Evolutionary conservation across 805 yeast species (phyloP).

Genomic region (Myxozyma udenii): DNA sequence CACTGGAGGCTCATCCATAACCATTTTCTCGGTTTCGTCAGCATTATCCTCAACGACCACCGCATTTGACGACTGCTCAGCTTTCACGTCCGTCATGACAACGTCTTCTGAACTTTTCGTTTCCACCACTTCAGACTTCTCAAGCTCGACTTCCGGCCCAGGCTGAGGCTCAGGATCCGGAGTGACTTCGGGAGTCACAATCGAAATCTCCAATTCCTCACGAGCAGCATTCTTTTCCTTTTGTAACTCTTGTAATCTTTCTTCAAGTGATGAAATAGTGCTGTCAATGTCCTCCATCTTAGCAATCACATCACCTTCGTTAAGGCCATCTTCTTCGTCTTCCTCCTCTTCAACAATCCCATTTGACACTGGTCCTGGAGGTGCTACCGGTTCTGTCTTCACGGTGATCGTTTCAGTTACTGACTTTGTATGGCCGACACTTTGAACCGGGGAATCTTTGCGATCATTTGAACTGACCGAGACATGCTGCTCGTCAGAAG

Average conservation of each 20-base stretch:
- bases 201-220: background rate
- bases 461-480: no score
- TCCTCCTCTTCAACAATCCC: conserved; percentile 24
- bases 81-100: background rate
- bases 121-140: background rate
- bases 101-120: background rate
- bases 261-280: conserved; percentile 9
- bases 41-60: no score
- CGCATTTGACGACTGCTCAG: background rate
- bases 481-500: no score
- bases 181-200: conserved; percentile 16
- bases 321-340: conserved; percentile 28
- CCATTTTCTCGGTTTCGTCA: background rate
- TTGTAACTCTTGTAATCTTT: conserved; percentile 7
- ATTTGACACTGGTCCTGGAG: no score
- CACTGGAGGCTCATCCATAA: background rate
- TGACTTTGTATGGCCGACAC: no score
- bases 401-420: no score
- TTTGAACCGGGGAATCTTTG: no score
- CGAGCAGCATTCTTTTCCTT: conserved; percentile 7
- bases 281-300: conserved; percentile 17
- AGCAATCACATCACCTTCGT: conserved; percentile 22
- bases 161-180: conserved; percentile 8
- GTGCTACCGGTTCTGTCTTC: background rate
- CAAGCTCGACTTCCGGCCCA: background rate